Conservation (phyloP, 352 stramenopile genomes). For the Thraustochytrium aureum region DNA sequence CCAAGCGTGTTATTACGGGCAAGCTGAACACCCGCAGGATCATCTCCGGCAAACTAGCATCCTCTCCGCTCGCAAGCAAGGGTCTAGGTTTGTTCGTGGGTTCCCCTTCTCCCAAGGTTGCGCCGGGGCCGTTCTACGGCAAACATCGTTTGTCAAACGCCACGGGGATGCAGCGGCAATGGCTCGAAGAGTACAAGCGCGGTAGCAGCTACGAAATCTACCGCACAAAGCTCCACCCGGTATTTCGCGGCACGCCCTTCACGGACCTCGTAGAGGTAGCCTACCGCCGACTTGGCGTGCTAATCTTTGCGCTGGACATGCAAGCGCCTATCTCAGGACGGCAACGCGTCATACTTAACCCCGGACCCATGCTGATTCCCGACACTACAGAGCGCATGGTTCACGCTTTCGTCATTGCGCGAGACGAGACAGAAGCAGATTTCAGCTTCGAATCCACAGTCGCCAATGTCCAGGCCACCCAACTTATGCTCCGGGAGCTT, state of each 20-base stretch:
- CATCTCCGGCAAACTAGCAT: not conserved
- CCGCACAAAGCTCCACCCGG: slow-evolving; percentile 4
- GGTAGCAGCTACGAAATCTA: slow-evolving; percentile 42
- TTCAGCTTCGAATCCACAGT: not conserved
- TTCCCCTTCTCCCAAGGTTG: not conserved
- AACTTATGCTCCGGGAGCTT: too few species aligned
- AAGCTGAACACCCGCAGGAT: not conserved
- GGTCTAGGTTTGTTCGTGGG: too few species aligned
- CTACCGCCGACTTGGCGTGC: slow-evolving; percentile 16
- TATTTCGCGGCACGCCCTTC: slow-evolving; percentile 29
- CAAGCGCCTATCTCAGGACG: not conserved
- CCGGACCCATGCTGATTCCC: slow-evolving; percentile 14
- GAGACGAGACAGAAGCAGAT: slow-evolving; percentile 17
- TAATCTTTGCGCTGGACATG: slow-evolving; percentile 43
- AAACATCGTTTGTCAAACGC: too few species aligned
- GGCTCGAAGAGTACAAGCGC: slow-evolving; percentile 49
- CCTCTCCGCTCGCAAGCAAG: not conserved
- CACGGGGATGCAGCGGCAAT: too few species aligned
- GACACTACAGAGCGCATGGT: not conserved
- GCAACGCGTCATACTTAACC: slow-evolving; percentile 29
- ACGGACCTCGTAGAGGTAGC: not conserved
- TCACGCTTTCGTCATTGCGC: slow-evolving; percentile 43
- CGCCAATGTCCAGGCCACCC: not conserved
- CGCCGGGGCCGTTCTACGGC: too few species aligned
- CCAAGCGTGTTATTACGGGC: not conserved